These are phyloP conservation scores for Piper betle DNA, from an alignment of 164 flowering plant species.

Conservation along the genomic window DNA sequence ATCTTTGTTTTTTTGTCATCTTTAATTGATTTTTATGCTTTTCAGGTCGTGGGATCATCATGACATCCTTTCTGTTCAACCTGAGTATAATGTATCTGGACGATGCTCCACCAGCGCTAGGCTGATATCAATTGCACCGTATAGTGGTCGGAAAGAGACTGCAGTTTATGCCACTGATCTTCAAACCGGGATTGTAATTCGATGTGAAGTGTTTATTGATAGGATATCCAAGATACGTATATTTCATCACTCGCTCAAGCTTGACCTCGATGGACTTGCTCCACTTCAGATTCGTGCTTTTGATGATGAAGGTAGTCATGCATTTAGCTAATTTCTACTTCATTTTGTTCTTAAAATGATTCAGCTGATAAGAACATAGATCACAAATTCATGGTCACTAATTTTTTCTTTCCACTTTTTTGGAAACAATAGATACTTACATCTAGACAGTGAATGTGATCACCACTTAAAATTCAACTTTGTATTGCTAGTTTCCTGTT, in stretches of 20 bases:
- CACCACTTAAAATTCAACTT: too few relatives aligned
- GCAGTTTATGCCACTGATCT: constrained; percentile 82
- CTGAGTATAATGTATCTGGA: constrained; percentile 61
- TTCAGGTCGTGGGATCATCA: constrained; percentile 98
- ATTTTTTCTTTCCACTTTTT: too few relatives aligned
- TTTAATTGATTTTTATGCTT: constrained; percentile 3
- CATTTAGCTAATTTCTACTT: not conserved
- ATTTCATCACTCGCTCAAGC: constrained; percentile 83
- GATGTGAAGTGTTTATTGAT: constrained; percentile 87
- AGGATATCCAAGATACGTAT: constrained; percentile 67
- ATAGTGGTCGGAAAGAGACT: constrained; percentile 82
- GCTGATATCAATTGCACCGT: constrained; percentile 71
- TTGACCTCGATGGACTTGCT: constrained; percentile 89
- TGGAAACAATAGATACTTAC: too few relatives aligned
- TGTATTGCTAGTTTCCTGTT: too few relatives aligned
- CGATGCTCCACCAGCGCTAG: constrained; percentile 84
- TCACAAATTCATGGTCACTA: too few relatives aligned
- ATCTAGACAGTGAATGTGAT: too few relatives aligned
- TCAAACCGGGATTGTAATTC: constrained; percentile 55
- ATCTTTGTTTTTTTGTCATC: not conserved
- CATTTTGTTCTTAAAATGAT: not conserved
- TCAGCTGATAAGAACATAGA: not conserved
- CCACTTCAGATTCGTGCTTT: constrained; percentile 82
- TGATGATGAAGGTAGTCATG: constrained; percentile 64
- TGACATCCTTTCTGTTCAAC: constrained; percentile 65